Evolutionary conservation across 257 asterid genomes (phyloP).

Genomic region (Apocynum venetum): DNA sequence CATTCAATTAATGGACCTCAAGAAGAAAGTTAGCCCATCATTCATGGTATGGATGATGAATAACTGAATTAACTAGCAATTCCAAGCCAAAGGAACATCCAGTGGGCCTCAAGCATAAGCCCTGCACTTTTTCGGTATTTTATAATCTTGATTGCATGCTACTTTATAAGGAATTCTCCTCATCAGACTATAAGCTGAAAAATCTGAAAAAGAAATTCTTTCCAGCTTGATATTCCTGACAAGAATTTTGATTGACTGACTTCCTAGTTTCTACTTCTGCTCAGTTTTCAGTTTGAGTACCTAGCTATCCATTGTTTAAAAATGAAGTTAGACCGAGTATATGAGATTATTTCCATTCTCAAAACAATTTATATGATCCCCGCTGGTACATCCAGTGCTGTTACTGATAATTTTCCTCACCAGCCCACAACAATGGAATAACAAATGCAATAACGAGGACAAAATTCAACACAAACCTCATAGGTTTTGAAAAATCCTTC

Average conservation of each 20-base stretch:
- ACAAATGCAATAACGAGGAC: background rate
- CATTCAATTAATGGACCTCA: background rate
- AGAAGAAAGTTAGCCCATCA: background rate
- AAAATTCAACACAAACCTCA: slow-evolving; percentile 29
- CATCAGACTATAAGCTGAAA: background rate
- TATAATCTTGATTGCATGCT: background rate
- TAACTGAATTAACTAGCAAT: background rate
- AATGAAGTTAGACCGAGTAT: background rate
- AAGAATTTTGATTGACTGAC: background rate
- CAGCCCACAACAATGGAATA: background rate
- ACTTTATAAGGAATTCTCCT: background rate
- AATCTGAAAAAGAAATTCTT: background rate
- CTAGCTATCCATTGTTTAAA: background rate
- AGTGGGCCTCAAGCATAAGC: background rate
- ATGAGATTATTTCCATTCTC: background rate
- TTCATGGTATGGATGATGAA: too few species aligned
- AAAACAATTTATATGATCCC: background rate
- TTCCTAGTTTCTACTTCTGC: background rate
- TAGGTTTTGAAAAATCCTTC: slow-evolving; percentile 36
- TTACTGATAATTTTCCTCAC: background rate
- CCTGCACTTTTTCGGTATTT: background rate
- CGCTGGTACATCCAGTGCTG: background rate
- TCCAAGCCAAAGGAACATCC: background rate
- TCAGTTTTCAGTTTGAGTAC: background rate
- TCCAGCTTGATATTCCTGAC: background rate